A percentile compares a stretch with the other conserved stretches of the same genome.
These are phyloP conservation scores for Verticillium tricorpus DNA, from an alignment of 2,329 filamentous ascomycete genomes.

Conservation along the genomic window DNA sequence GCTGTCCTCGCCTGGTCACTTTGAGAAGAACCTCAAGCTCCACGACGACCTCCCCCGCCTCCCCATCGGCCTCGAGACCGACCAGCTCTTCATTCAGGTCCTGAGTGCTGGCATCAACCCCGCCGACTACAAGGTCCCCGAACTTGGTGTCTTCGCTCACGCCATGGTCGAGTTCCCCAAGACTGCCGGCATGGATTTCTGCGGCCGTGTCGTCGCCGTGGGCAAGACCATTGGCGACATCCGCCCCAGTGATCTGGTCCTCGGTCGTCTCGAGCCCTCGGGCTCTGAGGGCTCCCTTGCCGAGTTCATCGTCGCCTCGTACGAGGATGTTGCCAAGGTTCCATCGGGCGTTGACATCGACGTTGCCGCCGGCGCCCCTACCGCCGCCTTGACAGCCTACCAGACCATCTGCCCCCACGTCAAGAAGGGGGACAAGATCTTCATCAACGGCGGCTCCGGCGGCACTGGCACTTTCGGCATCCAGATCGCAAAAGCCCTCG, in stretches of 20 bases:
- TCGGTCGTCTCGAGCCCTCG: conserved; percentile 28
- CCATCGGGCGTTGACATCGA: conserved; percentile 33
- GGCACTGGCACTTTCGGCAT: conserved; percentile 58
- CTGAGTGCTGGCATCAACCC: conserved; percentile 40
- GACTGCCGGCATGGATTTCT: conserved; percentile 45
- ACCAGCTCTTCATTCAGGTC: conserved; percentile 38
- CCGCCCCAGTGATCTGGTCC: conserved; percentile 35
- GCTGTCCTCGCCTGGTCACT: conserved; percentile 16
- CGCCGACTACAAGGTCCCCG: conserved; percentile 44
- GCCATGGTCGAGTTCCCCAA: conserved; percentile 32
- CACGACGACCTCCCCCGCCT: conserved; percentile 18
- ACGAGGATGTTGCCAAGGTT: conserved; percentile 29
- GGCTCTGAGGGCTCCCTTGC: conserved; percentile 34
- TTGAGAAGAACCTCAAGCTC: conserved; percentile 26
- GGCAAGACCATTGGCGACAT: conserved; percentile 19
- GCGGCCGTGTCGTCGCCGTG: conserved; percentile 38
- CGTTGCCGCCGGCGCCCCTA: conserved; percentile 36
- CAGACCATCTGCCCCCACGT: conserved; percentile 43
- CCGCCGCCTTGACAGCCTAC: conserved; percentile 44
- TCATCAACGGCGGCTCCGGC: conserved; percentile 63
- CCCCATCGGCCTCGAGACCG: conserved; percentile 17
- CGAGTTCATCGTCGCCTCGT: conserved; percentile 33
- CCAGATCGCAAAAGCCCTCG: conserved; percentile 59
- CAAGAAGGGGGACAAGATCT: conserved; percentile 49
- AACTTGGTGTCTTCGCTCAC: conserved; percentile 32